These are phyloP conservation scores for Globisporangium lucens DNA, from an alignment of 352 stramenopile species.

Conservation along the genomic window DNA sequence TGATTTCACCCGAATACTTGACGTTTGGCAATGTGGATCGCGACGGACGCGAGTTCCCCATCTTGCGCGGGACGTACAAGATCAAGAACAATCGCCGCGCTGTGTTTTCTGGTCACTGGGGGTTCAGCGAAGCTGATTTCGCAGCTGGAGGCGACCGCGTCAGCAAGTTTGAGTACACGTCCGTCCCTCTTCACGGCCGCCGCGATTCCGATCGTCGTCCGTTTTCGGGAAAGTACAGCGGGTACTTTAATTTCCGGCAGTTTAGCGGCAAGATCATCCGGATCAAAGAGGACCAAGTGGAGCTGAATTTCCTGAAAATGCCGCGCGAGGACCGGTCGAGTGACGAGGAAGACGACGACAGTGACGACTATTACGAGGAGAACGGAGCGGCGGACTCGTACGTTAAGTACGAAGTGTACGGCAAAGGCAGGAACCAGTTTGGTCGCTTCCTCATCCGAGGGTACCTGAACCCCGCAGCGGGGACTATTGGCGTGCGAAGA, in stretches of 20 bases:
- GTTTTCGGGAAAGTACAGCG: conserved; percentile 63
- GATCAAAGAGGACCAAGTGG: conserved; percentile 59
- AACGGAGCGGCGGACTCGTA: conserved; percentile 22
- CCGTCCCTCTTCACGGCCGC: conserved; percentile 29
- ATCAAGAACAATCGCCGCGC: conserved; percentile 40
- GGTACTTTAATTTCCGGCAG: conserved; percentile 73
- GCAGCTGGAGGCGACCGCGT: conserved; percentile 22
- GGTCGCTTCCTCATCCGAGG: conserved; percentile 68
- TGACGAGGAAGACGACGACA: conserved; percentile 21
- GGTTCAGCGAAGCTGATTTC: conserved; percentile 62
- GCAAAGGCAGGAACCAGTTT: conserved; percentile 63
- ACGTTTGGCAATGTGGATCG: conserved; percentile 40
- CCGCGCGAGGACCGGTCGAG: conserved; percentile 18
- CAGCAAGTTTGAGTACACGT: conserved; percentile 73
- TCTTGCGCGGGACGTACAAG: conserved; percentile 53
- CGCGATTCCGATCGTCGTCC: conserved; percentile 42
- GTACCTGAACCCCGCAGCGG: conserved; percentile 45
- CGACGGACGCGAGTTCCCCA: conserved; percentile 43
- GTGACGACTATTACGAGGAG: conserved; percentile 20
- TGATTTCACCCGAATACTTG: conserved; percentile 33
- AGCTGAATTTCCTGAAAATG: conserved; percentile 64
- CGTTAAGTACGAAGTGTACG: conserved; percentile 55
- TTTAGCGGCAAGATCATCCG: conserved; percentile 56
- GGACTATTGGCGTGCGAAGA: conserved; percentile 48
- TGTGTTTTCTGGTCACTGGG: conserved; percentile 55